Evolutionary conservation across 2,329 filamentous ascomycete species (phyloP), one percentile per base, ranked within the genome.

Genomic region (Nemania sp.): DNA sequence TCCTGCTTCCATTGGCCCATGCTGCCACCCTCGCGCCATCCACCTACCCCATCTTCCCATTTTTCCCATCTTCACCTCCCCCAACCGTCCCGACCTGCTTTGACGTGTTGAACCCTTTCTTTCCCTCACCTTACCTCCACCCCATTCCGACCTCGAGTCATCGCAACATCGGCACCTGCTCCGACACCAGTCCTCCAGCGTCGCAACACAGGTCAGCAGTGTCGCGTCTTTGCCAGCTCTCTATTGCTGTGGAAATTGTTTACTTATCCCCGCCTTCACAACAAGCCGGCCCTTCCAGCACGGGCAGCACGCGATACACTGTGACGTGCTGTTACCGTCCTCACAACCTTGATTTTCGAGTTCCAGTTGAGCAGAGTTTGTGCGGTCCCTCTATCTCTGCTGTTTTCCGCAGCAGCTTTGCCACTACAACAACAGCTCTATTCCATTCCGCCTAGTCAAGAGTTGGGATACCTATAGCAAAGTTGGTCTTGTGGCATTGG

Each of bases 1-100:
- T 41, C n/a, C 6, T n/a, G 41, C 45, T 61, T 62, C 54, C 45
- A 66, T 63, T 66, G 64, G 60, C 24, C 55, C 45, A 63, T 64
- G 10, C 35, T 35, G 26, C 45, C 26, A 41, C 41, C 67, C 49
- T 61, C 54, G 29, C 55, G 20, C 56, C 52, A 68, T 59, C 47
- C 58, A 65, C 57, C 64, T 62, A 69, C 57, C 67, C 69, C 67
- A 61, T 70, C 61, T 66, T 63, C 58, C 67, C 69, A 54, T 71
- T 71, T 71, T 71, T 71, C 57, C 57, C 62, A 67, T 60, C 54
- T 63, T 60, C 56, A 61, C 56, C 68, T 65, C 64, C 61, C 47
- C 66, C 57, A 63, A 38, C 58, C 58, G 54, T 38, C 62, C 55
- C 47, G 45, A 56, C 53, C 35, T 3, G 15, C 5, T 15, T 53